Conservation (phyloP, 495 filamentous ascomycete genomes). For the Aspergillus hancockii region DNA sequence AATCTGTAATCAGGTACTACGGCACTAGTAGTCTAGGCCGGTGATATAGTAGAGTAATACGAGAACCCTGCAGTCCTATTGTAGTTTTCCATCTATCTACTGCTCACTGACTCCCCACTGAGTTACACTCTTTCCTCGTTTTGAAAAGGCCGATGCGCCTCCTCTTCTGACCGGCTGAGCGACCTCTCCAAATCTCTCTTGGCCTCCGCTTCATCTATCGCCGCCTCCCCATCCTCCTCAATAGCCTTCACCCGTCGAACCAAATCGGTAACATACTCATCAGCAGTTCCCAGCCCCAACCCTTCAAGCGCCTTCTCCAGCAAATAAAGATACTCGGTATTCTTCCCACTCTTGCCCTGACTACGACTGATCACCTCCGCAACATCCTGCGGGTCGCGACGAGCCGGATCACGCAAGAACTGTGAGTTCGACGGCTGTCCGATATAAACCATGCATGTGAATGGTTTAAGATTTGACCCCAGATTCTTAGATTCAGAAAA, state of each 20-base stretch:
- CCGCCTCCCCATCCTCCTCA: constrained; percentile 30
- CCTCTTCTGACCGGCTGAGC: constrained; percentile 28
- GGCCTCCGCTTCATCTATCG: constrained; percentile 38
- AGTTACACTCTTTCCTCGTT: background rate
- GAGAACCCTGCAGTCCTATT: background rate
- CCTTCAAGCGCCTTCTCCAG: constrained; percentile 76
- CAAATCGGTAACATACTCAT: constrained; percentile 73
- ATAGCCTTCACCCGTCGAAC: constrained; percentile 47
- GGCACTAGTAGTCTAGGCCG: background rate
- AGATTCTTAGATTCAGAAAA: constrained; percentile 4
- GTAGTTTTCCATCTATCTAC: constrained; percentile 4
- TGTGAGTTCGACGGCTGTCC: constrained; percentile 92
- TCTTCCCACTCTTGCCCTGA: constrained; percentile 83
- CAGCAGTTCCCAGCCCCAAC: constrained; percentile 75
- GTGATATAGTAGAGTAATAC: background rate
- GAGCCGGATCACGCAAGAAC: constrained; percentile 66
- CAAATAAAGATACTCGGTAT: constrained; percentile 85
- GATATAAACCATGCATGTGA: constrained; percentile 82
- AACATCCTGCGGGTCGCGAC: constrained; percentile 76
- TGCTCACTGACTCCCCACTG: background rate
- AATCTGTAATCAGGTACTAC: background rate
- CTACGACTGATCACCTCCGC: constrained; percentile 81
- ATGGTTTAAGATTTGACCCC: constrained; percentile 24
- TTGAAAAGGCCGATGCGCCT: constrained; percentile 24
- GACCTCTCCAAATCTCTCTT: constrained; percentile 37